These are phyloP conservation scores for Diplodia intermedia DNA, from an alignment of 2,329 filamentous ascomycete species.

Conservation along the genomic window DNA sequence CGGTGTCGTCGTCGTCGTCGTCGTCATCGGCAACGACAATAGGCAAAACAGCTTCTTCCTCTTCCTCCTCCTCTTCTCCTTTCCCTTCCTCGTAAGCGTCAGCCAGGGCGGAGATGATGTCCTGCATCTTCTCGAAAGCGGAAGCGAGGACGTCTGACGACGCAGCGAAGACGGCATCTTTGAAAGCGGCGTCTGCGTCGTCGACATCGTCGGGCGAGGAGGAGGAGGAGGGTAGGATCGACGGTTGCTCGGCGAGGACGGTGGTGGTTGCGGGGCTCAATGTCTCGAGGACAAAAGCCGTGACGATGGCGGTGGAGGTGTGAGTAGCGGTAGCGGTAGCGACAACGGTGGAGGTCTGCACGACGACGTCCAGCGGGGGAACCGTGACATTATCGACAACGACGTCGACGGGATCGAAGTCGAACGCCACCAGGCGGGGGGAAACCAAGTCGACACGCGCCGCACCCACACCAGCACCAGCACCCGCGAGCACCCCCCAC, in stretches of 20 bases:
- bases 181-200: neutral
- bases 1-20: neutral
- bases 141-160: neutral
- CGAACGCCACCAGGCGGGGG: no score
- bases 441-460: no score
- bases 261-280: neutral
- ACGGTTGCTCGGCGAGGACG: neutral
- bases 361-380: constrained; percentile 43
- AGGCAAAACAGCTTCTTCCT: neutral
- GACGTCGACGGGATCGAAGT: neutral
- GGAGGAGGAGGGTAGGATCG: neutral
- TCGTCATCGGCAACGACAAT: no score
- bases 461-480: neutral
- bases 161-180: neutral
- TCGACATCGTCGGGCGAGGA: no score
- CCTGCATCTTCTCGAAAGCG: constrained; percentile 7
- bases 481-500: neutral
- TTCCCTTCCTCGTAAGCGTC: neutral
- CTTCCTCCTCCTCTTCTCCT: no score
- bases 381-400: neutral
- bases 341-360: neutral
- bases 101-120: neutral
- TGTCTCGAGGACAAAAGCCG: constrained; percentile 8
- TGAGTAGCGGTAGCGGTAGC: neutral
- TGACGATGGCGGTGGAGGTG: neutral